Base-by-base conservation (phyloP, 2,329 filamentous ascomycete species). In the Sarocladiaceae sp. region DNA sequence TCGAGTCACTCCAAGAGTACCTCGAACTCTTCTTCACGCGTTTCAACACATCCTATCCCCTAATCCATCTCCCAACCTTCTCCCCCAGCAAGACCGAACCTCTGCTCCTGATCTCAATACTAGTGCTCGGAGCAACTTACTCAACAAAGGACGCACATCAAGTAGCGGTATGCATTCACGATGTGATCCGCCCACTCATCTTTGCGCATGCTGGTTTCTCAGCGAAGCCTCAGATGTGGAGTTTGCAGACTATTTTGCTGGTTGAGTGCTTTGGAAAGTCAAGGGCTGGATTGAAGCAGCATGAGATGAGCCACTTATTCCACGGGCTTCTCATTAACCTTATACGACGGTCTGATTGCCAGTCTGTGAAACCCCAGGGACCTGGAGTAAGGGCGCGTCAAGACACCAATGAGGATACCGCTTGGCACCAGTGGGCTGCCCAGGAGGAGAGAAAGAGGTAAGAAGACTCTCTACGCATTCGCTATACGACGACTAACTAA, bases 221-320 rank as follows among this genome's bases (percentile, higher is more conserved):
- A 1, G 70, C 81, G 0, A 74, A 76, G n/a, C 81, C 82, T 0
- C 73, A 80, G 20, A 66, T 85, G 0, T 85, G 81, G 82, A 75
- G 82, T 0, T 57, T 85, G 1, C 80, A 85, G 54, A 79, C 79
- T 0, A 82, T 85, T 29, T 64, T 86, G 8, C 65, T 86, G 0
- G 80, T 84, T 0, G 82, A 85, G 56, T 84, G 82, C 56, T 84
- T 85, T 52, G 82, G 82, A 2, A 85, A 85, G 60, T 82, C 78
- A 33, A 69, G 81, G 52, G 81, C 81, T 0, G 82, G 82, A 0
- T 80, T 82, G 55, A 80, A 80, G 47, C 81, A 86, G 57, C 79
- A 84, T 54, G 82, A 86, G 23, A 81, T 82, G 71, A 78, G 79
- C 3, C 82, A 84, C 58, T 63, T 86, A 0, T 85, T 59, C 62